These are phyloP conservation scores for Geranium incanum DNA, from an alignment of 441 rosid genomes.

Conservation along the genomic window DNA sequence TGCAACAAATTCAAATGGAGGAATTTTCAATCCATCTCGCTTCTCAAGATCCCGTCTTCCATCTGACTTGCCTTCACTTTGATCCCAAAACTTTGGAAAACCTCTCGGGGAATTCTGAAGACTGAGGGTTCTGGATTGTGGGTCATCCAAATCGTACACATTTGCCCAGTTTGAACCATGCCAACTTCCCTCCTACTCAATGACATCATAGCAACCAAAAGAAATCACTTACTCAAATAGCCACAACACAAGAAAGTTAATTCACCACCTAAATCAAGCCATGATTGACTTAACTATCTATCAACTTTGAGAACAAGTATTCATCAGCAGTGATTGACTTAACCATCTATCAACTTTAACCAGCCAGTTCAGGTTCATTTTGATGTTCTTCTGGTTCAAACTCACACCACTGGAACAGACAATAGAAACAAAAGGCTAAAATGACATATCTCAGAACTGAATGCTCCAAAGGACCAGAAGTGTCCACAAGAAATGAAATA, in stretches of 20 bases:
- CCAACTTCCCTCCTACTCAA: background rate
- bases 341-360: no score
- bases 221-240: background rate
- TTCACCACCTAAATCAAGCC: background rate
- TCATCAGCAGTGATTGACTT: no score
- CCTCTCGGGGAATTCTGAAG: background rate
- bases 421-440: no score
- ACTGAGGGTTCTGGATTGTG: background rate
- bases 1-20: constrained; percentile 82
- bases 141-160: background rate
- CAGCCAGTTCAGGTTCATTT: no score
- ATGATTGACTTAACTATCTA: no score
- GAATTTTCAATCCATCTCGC: constrained; percentile 56
- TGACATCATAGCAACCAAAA: background rate
- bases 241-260: background rate
- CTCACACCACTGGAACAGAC: no score
- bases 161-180: background rate
- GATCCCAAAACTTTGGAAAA: background rate
- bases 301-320: no score
- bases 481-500: no score
- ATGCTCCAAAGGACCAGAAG: no score
- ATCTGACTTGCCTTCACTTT: constrained; percentile 16
- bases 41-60: constrained; percentile 55
- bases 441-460: no score
- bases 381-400: no score